These are phyloP conservation scores for Royoungia palumana DNA, from an alignment of 768 basidiomycete genomes.

Conservation along the genomic window DNA sequence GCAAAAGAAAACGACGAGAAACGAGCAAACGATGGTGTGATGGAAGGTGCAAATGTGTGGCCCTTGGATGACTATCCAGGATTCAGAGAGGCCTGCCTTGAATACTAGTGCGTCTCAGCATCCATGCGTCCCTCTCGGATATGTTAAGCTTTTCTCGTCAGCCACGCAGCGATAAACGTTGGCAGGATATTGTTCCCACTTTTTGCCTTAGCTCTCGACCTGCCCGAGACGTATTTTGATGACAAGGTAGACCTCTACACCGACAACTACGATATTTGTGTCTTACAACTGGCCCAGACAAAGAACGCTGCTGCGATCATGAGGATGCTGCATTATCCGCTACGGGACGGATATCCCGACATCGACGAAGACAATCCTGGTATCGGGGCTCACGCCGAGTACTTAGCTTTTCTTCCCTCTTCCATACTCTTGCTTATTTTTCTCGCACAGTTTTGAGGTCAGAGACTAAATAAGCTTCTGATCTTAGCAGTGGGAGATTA, in stretches of 20 bases:
- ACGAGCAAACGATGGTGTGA: slow-evolving; percentile 45
- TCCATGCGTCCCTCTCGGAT: too few relatives aligned
- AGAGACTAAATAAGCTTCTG: background rate
- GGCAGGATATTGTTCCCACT: slow-evolving; percentile 63
- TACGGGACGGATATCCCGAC: slow-evolving; percentile 48
- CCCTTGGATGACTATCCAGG: slow-evolving; percentile 56
- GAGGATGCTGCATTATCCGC: slow-evolving; percentile 73
- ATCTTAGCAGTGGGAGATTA: background rate
- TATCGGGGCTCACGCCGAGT: slow-evolving; percentile 83
- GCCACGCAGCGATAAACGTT: slow-evolving; percentile 51
- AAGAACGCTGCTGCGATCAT: slow-evolving; percentile 61
- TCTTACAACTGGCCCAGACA: slow-evolving; percentile 38
- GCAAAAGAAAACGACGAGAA: slow-evolving; percentile 25
- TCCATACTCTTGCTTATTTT: background rate
- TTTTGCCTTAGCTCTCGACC: slow-evolving; percentile 63
- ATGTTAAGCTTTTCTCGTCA: slow-evolving; percentile 20
- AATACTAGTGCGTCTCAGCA: slow-evolving; percentile 57
- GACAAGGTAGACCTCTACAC: slow-evolving; percentile 50
- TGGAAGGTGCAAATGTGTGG: slow-evolving; percentile 80
- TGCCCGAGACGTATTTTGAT: slow-evolving; percentile 59
- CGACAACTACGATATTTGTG: background rate
- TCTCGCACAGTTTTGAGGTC: slow-evolving; percentile 40
- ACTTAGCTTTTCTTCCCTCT: background rate
- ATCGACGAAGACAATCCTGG: slow-evolving; percentile 66
- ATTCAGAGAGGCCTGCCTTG: slow-evolving; percentile 56